Base-by-base conservation (phyloP, 73 alveolate genomes). In the Paramecium caudatum region DNA sequence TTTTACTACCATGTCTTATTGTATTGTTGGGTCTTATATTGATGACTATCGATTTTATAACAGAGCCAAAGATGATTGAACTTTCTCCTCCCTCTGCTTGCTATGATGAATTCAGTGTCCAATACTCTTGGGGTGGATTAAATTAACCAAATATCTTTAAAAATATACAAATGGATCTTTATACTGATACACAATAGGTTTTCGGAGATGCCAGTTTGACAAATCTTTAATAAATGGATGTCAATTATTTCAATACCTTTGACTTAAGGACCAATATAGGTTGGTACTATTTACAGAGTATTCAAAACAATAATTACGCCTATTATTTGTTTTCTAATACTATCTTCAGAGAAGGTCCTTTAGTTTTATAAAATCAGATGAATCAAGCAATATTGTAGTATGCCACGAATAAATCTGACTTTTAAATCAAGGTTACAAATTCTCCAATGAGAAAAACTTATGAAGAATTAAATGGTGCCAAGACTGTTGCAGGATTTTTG, bases 1-100 rank as follows among this genome's bases (percentile, higher is more conserved):
- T 97, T 15, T 91, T 97, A 23, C 83, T 96, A 17, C 99, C 99
- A 0, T 91, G 95, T 46, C 30, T 95, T 30, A 93, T 97, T 33
- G 94, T 97, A 2, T 83, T 96, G 1, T 82, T 94, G 25, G 99
- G 99, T 7, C 91, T 97, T 4, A 94, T 91, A n/a, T 46, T 95
- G 5, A 83, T 95, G 37, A 61, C 78, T 10, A 82, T 94, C 33
- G 43, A 92, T 49, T 93, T 93, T 91, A 93, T 91, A 12, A 55
- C 45, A 3, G 82, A 85, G 13, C 91, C 96, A 30, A 93, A 91
- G 13, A 69, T 48, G 15, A 83, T 93, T 15, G n/a, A 30, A 10
- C 55, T 94, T 3, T 15, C 33, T 1, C 91, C 94, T 3, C 80
- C 80, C 12, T 55, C 80, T 1, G 43, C 23, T 27, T 55, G 80